phyloP scores from a whole-genome alignment of 1,139 yeast genomes.

The Nakaseomyces glabratus region DNA sequence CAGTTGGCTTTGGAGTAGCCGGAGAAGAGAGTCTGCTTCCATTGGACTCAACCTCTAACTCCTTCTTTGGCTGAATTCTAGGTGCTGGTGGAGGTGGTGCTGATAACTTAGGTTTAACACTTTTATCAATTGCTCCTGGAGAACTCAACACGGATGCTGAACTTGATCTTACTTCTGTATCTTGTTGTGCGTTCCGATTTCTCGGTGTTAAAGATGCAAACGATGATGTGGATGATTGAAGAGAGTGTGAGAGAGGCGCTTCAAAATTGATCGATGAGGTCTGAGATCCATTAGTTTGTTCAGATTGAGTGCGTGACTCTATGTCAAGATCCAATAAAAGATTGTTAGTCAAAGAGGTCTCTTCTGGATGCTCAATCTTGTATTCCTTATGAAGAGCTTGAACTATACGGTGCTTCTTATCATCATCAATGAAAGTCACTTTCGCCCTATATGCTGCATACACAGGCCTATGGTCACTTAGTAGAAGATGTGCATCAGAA shows the following conservation, averaged over 20 bases:
- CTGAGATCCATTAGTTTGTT: not conserved
- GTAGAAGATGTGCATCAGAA: constrained; percentile 45
- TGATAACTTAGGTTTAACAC: constrained; percentile 18
- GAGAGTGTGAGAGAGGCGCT: not conserved
- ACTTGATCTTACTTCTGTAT: constrained; percentile 8
- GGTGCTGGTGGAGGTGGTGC: constrained; percentile 29
- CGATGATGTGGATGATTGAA: constrained; percentile 1
- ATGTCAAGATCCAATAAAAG: not conserved
- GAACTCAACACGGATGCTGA: constrained; percentile 7
- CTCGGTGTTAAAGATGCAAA: constrained; percentile 6
- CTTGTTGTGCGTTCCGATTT: constrained; percentile 13
- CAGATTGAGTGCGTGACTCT: not conserved
- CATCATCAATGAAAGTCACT: constrained; percentile 58
- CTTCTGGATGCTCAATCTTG: constrained; percentile 30
- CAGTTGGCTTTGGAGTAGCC: constrained; percentile 3
- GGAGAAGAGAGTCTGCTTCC: not conserved
- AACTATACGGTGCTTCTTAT: constrained; percentile 41
- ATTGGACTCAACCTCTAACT: not conserved
- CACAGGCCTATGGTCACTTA: constrained; percentile 91
- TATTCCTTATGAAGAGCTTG: constrained; percentile 45
- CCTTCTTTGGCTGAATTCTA: not conserved
- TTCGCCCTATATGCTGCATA: constrained; percentile 59
- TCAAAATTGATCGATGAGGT: constrained; percentile 1
- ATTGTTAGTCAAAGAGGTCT: constrained; percentile 5
- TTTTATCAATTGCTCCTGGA: constrained; percentile 1